Base-by-base conservation (phyloP, 148 eudicot genomes). In the Cornus suecica region DNA sequence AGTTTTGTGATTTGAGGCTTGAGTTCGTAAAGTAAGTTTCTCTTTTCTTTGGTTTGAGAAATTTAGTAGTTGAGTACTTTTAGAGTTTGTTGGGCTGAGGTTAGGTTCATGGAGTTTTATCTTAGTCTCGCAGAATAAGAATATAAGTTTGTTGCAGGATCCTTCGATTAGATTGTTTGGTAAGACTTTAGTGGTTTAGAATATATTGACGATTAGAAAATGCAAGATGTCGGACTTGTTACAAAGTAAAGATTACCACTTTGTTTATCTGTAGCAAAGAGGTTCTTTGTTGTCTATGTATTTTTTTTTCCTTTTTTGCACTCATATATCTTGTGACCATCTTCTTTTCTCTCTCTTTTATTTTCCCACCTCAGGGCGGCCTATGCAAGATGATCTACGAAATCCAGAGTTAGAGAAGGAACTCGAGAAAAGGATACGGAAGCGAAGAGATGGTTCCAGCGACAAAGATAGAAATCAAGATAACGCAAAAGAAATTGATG, bases 341-440 rank as follows among this genome's bases (percentile, higher is more conserved):
- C 24, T 52, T 73, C 4, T 25, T 41, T 13, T 73, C 7, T 73
- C 42, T 58, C n/a, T 54, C 14, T 29, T 60, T 22, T 37, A 37
- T 37, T 64, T 68, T 74, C 65, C 87, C 89, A 4, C 89, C 41
- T 64, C 80, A 86, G 88, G 78, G 18, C 48, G 72, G 56, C 34
- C 69, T 66, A 41, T 79, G 41, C 86, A 76, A 73, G 92, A 84
- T 66, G 94, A 90, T 25, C 37, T 67, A 34, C 86, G 82, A 69
- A 89, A 83, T 69, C 74, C 81, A 68, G 97, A 91, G 23, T 72
- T 79, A 29, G 96, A 89, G 80, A 85, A 81, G 87, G 98, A 92
- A 27, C 71, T 68, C 72, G 97, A 90, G 81, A 89, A 90, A 81
- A 86, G 88, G 77, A 80, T 74, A 67, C 84, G 88, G 79, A 90